Percentiles rank a stretch among this genome's conserved stretches.
These are phyloP conservation scores for Pseudovirgaria hyperparasitica DNA, from an alignment of 2,329 filamentous ascomycete genomes.

Conservation along the genomic window DNA sequence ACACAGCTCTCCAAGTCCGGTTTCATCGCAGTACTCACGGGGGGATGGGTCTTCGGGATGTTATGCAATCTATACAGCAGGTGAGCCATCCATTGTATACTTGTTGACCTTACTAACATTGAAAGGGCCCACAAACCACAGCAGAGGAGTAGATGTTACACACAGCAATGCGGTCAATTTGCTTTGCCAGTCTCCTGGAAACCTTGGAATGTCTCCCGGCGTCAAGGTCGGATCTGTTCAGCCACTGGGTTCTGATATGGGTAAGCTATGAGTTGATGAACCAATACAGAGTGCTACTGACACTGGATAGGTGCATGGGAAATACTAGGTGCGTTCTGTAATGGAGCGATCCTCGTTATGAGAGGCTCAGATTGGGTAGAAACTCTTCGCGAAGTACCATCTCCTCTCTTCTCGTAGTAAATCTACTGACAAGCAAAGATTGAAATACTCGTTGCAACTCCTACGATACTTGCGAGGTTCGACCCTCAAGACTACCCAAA, in stretches of 20 bases:
- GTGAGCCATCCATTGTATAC: conserved; percentile 5
- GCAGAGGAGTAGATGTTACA: conserved; percentile 46
- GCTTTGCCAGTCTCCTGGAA: conserved; percentile 37
- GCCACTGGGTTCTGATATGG: conserved; percentile 50
- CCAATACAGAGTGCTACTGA: no score
- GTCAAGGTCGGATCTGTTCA: conserved; percentile 43
- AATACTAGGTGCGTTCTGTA: conserved; percentile 44
- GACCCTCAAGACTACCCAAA: conserved; percentile 34
- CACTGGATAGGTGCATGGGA: conserved; percentile 42
- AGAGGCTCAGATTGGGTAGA: conserved; percentile 38
- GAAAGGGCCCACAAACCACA: conserved; percentile 39
- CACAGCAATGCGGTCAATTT: conserved; percentile 44
- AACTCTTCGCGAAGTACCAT: conserved; percentile 32
- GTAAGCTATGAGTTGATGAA: no score
- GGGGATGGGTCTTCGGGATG: conserved; percentile 8
- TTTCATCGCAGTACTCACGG: conserved; percentile 9
- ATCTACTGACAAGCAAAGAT: conserved; percentile 20
- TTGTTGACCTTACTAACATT: conserved; percentile 3
- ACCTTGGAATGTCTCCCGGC: conserved; percentile 37
- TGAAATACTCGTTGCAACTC: conserved; percentile 43
- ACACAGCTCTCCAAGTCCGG: no score
- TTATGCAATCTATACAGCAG: conserved; percentile 40
- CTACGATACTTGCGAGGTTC: conserved; percentile 41
- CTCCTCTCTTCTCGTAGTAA: neutral
- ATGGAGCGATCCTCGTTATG: conserved; percentile 43